A percentile compares a stretch with the other conserved stretches of the same genome.
Evolutionary conservation across 108 stramenopile species (phyloP).

Genomic region (Skeletonema grethae): DNA sequence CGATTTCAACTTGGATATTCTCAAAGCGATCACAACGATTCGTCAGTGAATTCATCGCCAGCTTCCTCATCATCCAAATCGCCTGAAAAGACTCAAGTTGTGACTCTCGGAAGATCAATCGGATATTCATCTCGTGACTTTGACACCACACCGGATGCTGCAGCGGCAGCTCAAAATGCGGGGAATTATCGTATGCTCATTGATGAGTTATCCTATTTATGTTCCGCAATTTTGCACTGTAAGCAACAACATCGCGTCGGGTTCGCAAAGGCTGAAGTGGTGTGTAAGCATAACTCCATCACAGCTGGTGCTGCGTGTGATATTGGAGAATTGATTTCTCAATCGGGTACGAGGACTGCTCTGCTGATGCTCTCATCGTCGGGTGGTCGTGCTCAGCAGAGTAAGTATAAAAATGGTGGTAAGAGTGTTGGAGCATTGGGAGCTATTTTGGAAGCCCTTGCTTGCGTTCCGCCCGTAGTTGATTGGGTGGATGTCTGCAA

Average conservation of each 20-base stretch:
- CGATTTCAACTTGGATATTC: constrained; percentile 4
- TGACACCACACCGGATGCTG: constrained; percentile 17
- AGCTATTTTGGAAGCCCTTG: constrained; percentile 40
- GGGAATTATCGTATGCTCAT: constrained; percentile 71
- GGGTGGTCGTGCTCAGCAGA: not conserved
- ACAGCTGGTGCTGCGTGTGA: constrained; percentile 54
- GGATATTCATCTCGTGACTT: not conserved
- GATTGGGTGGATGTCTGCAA: constrained; percentile 4
- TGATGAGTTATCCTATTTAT: constrained; percentile 76
- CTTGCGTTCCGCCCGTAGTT: constrained; percentile 19
- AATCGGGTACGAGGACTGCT: constrained; percentile 40
- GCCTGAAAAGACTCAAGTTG: not conserved
- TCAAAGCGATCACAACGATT: not conserved
- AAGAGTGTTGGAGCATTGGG: constrained; percentile 15
- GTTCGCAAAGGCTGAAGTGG: constrained; percentile 6
- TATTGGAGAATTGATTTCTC: constrained; percentile 53
- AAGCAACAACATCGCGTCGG: constrained; percentile 7
- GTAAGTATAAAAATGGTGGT: constrained; percentile 3
- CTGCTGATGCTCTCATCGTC: constrained; percentile 16
- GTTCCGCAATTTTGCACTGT: constrained; percentile 57
- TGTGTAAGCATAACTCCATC: constrained; percentile 25
- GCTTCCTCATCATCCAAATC: constrained; percentile 6
- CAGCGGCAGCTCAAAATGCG: constrained; percentile 58
- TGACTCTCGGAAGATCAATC: not conserved
- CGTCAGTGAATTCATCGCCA: not conserved